Percentiles rank a stretch among this genome's conserved stretches.
Evolutionary conservation across 2,329 filamentous ascomycete species (phyloP).

Genomic region (Colletotrichum liaoningense): DNA sequence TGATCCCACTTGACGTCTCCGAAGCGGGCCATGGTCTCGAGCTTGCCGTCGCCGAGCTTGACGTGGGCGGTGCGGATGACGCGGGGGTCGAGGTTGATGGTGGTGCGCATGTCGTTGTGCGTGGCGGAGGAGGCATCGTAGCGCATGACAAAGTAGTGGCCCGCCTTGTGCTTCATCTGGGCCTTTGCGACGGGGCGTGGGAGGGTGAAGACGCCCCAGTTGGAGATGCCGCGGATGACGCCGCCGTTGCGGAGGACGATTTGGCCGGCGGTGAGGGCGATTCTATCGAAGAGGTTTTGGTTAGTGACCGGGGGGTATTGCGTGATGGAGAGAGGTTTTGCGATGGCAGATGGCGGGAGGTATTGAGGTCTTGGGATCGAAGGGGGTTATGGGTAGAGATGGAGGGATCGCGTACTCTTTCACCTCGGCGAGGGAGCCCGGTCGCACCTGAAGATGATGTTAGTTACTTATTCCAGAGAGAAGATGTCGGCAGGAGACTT

Average conservation of each 20-base stretch:
- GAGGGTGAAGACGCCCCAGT: slow-evolving; percentile 94
- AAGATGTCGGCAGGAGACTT: background rate
- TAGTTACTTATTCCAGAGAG: background rate
- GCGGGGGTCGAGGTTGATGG: slow-evolving; percentile 85
- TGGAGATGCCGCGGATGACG: slow-evolving; percentile 90
- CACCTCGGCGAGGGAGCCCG: slow-evolving; percentile 89
- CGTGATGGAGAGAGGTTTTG: background rate
- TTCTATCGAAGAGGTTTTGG: slow-evolving; percentile 49
- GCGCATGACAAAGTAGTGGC: slow-evolving; percentile 98
- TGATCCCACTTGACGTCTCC: slow-evolving; percentile 61
- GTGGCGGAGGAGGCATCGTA: slow-evolving; percentile 83
- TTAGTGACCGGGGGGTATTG: background rate
- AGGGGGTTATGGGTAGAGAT: slow-evolving; percentile 17
- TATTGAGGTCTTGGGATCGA: slow-evolving; percentile 14
- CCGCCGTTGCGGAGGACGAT: slow-evolving; percentile 86
- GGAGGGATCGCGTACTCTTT: slow-evolving; percentile 79
- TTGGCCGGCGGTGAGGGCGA: slow-evolving; percentile 86
- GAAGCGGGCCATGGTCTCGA: slow-evolving; percentile 63
- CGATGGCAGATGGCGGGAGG: slow-evolving; percentile 7
- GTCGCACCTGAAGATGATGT: slow-evolving; percentile 77
- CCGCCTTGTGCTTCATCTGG: slow-evolving; percentile 84
- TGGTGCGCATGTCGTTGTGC: slow-evolving; percentile 80
- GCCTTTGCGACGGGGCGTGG: slow-evolving; percentile 83
- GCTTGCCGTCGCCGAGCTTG: slow-evolving; percentile 78
- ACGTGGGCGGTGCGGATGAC: slow-evolving; percentile 91